Percentiles rank a stretch among this genome's conserved stretches.
Evolutionary conservation across 192 early-diverging fungal genomes (phyloP).

Genomic region (Gigaspora rosea): DNA sequence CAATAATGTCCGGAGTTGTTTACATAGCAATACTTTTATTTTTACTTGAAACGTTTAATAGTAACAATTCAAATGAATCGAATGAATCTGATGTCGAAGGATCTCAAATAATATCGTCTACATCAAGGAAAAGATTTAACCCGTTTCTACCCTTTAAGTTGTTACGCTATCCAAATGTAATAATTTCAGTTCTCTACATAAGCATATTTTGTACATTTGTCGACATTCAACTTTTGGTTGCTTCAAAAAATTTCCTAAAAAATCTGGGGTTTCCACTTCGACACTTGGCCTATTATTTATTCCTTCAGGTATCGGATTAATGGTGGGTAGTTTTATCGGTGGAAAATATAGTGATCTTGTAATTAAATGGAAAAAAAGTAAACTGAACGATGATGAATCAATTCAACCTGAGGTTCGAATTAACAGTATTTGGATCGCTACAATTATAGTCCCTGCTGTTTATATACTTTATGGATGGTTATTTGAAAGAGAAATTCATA

Average conservation of each 20-base stretch:
- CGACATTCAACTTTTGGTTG: background rate
- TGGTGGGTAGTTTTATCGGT: slow-evolving; percentile 41
- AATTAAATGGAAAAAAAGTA: background rate
- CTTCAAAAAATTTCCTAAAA: background rate
- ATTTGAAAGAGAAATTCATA: slow-evolving; percentile 27
- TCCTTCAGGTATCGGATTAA: slow-evolving; percentile 40
- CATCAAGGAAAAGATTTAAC: background rate
- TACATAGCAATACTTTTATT: background rate
- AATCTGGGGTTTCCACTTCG: background rate
- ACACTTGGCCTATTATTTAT: slow-evolving; percentile 25
- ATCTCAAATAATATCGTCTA: background rate
- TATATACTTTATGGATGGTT: slow-evolving; percentile 41
- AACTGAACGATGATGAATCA: background rate
- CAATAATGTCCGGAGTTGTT: background rate
- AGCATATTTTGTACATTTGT: background rate
- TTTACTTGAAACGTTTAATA: background rate
- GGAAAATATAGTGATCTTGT: slow-evolving; percentile 45
- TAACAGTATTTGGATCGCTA: slow-evolving; percentile 39
- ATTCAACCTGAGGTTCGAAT: background rate
- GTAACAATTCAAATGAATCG: background rate
- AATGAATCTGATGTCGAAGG: background rate
- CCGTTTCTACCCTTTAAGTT: background rate
- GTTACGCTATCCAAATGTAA: slow-evolving; percentile 10
- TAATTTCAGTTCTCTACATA: background rate
- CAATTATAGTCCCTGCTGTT: slow-evolving; percentile 32